phyloP scores from a whole-genome alignment of 2,329 filamentous ascomycete species.

The Penicillium capsulatum region DNA sequence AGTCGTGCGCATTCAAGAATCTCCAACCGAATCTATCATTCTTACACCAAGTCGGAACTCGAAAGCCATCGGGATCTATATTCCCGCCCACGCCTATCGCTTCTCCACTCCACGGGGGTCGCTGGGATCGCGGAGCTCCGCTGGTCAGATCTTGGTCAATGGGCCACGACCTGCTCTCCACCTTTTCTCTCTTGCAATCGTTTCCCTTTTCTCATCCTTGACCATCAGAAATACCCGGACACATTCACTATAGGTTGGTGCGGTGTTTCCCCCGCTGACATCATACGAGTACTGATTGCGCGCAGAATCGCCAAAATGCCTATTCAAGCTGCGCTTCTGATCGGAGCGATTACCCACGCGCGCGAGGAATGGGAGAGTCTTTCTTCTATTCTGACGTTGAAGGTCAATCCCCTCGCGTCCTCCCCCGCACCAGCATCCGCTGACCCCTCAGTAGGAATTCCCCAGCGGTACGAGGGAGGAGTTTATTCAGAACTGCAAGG shows the following conservation, averaged over 20 bases:
- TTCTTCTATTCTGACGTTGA: conserved; percentile 39
- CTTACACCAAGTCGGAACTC: too few species aligned
- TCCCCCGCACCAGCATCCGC: background rate
- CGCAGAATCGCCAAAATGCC: conserved; percentile 30
- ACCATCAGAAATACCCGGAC: too few species aligned
- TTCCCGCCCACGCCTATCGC: too few species aligned
- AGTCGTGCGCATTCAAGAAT: too few species aligned
- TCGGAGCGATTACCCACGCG: conserved; percentile 43
- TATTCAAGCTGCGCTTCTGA: conserved; percentile 41
- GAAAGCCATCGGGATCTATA: too few species aligned
- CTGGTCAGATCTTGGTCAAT: conserved; percentile 2
- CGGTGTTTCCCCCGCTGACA: conserved; percentile 2
- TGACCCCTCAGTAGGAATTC: conserved; percentile 45
- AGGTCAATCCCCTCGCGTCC: conserved; percentile 27
- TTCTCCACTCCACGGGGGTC: conserved; percentile 1
- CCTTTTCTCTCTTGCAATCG: too few species aligned
- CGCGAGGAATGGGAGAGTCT: conserved; percentile 43
- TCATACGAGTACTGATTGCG: conserved; percentile 11
- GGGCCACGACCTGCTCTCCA: background rate
- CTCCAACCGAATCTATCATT: too few species aligned
- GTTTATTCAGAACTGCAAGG: conserved; percentile 53
- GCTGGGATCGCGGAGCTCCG: conserved; percentile 4
- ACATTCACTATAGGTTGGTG: too few species aligned
- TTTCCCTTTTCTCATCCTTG: too few species aligned
- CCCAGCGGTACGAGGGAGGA: conserved; percentile 51